phyloP scores from a whole-genome alignment of 2,329 filamentous ascomycete genomes.

The Nectriaceae sp. region DNA sequence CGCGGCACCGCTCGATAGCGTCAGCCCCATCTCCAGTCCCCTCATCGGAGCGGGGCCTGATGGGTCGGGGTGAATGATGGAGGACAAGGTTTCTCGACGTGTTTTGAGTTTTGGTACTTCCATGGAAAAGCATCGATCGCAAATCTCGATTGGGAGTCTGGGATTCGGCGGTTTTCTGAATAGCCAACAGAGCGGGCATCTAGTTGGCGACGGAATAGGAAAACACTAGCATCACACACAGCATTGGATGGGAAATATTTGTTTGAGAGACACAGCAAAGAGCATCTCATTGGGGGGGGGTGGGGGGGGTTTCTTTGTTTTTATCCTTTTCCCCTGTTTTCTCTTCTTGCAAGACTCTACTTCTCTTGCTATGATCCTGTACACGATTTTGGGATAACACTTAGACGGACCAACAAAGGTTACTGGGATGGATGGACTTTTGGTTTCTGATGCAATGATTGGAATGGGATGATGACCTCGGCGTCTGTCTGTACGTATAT shows the following conservation, averaged over 20 bases:
- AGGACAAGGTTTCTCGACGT: no score
- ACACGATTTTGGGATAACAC: background rate
- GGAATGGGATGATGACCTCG: background rate
- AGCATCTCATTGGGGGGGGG: no score
- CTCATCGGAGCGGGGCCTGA: constrained; percentile 13
- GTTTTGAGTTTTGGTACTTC: no score
- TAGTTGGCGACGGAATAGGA: constrained; percentile 19
- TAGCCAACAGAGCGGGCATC: constrained; percentile 31
- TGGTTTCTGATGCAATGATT: constrained; percentile 3
- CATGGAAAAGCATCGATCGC: no score
- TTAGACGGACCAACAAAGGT: background rate
- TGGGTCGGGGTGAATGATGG: no score
- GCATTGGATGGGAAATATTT: constrained; percentile 11
- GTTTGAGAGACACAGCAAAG: no score
- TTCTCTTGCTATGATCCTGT: background rate
- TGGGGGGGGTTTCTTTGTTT: no score
- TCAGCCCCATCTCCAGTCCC: constrained; percentile 56
- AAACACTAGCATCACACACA: constrained; percentile 9
- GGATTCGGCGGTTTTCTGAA: constrained; percentile 2
- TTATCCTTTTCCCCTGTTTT: constrained; percentile 4
- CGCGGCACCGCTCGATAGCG: constrained; percentile 77
- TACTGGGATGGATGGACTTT: background rate
- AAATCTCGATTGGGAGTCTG: no score
- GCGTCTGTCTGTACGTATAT: constrained; percentile 17
- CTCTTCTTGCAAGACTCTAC: background rate